Evolutionary conservation across 305 asterid species (phyloP), one percentile per base, ranked within the genome.

Genomic region (Fraxinus albicans): DNA sequence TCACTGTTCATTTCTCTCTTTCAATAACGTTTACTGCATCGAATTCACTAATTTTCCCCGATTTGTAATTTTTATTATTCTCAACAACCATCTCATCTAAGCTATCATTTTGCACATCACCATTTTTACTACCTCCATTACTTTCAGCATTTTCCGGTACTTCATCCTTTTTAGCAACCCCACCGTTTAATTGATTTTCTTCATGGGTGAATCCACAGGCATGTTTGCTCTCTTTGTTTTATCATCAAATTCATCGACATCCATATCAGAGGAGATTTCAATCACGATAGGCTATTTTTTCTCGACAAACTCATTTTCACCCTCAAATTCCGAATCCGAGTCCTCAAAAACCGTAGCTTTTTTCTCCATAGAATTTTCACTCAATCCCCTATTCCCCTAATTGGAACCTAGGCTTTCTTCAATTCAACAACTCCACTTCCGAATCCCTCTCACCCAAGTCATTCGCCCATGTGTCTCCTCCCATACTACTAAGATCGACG

Each of bases 271-370:
- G 74, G 76, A 81, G 82, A 13, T 25, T 67, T 38, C 78, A 53
- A 6, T 27, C 23, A 44, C n/a, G 2, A 25, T 73, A 72, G 3
- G n/a, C 27, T 58, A 79, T 23, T 12, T 60, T 17, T 15, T 83
- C 79, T 19, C 86, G 2, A 42, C 60, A 34, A 80, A 67, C 44
- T 79, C 79, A 25, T 87, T 83, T 8, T 77, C 86, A 19, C 70
- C 79, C 5, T 44, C 76, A 5, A 79, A 34, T 13, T 79, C 83
- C 84, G 15, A 23, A 72, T 21, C 38, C 27, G 25, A 63, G 31
- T 79, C 85, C 25, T 73, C 73, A n/a, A 58, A 31, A 82, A 33
- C 87, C 87, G 85, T 81, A 76, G 47, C 29, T 86, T 73, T 84
- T 82, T 83, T 83, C n/a, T 80, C 73, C 31, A 19, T 23, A 3